These are phyloP conservation scores for Trametes coccinea DNA, from an alignment of 768 basidiomycete genomes.

Conservation along the genomic window DNA sequence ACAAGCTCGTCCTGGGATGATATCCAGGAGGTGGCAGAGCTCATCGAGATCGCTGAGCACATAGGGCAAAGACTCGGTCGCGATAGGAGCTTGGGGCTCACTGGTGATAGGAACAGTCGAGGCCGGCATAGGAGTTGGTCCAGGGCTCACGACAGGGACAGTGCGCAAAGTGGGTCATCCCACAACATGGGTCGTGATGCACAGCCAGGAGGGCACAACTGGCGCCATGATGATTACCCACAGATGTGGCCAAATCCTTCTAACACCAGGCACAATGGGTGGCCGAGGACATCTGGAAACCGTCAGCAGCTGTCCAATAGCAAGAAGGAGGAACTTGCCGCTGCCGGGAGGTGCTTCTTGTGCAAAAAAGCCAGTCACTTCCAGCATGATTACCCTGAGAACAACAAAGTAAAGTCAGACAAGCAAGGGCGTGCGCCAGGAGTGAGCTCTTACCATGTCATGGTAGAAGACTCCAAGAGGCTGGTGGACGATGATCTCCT, in stretches of 20 bases:
- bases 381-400: constrained; percentile 1
- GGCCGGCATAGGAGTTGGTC: too few relatives aligned
- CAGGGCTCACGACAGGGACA: too few relatives aligned
- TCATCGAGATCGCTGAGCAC: constrained; percentile 7
- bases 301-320: background rate
- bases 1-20: background rate
- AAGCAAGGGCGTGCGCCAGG: constrained; percentile 1
- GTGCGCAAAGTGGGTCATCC: too few relatives aligned
- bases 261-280: too few relatives aligned
- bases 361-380: constrained; percentile 9
- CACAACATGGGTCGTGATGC: too few relatives aligned
- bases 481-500: background rate
- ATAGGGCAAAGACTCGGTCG: background rate
- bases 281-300: too few relatives aligned
- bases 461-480: background rate
- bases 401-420: background rate
- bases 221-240: too few relatives aligned
- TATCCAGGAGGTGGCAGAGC: constrained; percentile 1
- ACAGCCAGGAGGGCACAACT: too few relatives aligned
- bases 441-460: background rate
- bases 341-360: background rate
- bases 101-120: too few relatives aligned
- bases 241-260: too few relatives aligned
- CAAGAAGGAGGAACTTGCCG: background rate
- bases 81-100: background rate